These are phyloP conservation scores for Bombardia bombarda DNA, from an alignment of 495 filamentous ascomycete species.

Conservation along the genomic window DNA sequence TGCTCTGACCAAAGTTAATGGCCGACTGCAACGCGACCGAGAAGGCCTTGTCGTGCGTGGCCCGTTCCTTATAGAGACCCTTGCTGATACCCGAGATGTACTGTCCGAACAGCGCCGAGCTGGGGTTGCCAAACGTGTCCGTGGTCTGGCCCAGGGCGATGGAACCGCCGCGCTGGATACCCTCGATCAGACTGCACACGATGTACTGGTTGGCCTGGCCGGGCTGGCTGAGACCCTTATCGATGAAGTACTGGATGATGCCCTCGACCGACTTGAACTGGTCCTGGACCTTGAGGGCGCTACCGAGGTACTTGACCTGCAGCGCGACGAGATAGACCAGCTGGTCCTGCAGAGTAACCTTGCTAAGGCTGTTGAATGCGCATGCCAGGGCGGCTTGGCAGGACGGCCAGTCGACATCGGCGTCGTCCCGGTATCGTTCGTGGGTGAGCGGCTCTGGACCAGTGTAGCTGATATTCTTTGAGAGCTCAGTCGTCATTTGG, in stretches of 20 bases:
- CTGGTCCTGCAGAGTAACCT: background rate
- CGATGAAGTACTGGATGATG: conserved; percentile 4
- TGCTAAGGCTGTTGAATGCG: background rate
- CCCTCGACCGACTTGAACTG: background rate
- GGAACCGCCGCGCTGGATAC: conserved; percentile 3
- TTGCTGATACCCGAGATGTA: background rate
- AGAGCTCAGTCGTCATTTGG: no score
- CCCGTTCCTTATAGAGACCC: background rate
- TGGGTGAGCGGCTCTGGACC: background rate
- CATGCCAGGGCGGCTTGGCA: background rate
- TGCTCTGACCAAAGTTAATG: background rate
- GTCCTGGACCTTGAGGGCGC: background rate
- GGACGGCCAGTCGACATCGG: background rate
- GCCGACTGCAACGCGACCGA: background rate
- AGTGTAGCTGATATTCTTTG: background rate
- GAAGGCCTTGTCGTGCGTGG: background rate
- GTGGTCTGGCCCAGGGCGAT: conserved; percentile 1
- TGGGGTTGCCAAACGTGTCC: conserved; percentile 3
- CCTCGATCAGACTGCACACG: background rate
- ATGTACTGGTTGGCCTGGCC: background rate
- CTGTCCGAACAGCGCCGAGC: background rate
- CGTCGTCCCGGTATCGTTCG: background rate
- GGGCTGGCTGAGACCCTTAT: background rate
- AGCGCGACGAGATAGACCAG: background rate
- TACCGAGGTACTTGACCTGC: background rate